These are phyloP conservation scores for Dryadomyces quercus-mongolicae DNA, from an alignment of 2,329 filamentous ascomycete genomes.

Conservation along the genomic window DNA sequence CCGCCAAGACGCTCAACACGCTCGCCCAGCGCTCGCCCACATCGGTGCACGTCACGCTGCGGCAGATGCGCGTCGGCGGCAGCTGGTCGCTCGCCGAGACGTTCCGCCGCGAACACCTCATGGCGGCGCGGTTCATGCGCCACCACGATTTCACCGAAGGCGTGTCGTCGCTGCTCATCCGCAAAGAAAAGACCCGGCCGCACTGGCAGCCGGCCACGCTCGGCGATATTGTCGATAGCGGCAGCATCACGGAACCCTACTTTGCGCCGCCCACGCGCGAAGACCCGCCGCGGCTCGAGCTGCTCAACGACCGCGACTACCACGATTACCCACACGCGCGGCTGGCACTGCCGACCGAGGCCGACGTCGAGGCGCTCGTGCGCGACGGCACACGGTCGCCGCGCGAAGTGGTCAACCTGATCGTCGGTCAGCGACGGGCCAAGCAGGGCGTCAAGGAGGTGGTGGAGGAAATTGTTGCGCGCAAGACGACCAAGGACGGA, in stretches of 20 bases:
- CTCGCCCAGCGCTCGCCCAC: constrained; percentile 74
- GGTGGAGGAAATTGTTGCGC: constrained; percentile 52
- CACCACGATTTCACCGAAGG: constrained; percentile 87
- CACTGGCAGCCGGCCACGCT: constrained; percentile 67
- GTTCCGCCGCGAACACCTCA: constrained; percentile 75
- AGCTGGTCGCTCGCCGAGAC: constrained; percentile 73
- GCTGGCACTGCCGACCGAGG: constrained; percentile 65
- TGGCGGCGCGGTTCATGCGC: constrained; percentile 79
- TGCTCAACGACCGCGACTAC: constrained; percentile 55
- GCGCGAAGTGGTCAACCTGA: constrained; percentile 48
- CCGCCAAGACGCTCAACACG: constrained; percentile 61
- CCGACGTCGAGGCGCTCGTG: constrained; percentile 38
- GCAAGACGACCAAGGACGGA: constrained; percentile 38
- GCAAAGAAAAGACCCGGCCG: constrained; percentile 47
- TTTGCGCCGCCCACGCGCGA: constrained; percentile 38
- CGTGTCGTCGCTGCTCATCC: constrained; percentile 68
- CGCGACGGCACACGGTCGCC: constrained; percentile 25
- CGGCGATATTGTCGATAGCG: constrained; percentile 45
- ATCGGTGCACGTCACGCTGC: constrained; percentile 70
- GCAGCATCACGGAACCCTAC: constrained; percentile 52
- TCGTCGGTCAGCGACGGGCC: constrained; percentile 45
- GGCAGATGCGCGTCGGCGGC: constrained; percentile 66
- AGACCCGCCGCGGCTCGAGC: constrained; percentile 34
- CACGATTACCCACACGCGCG: constrained; percentile 57
- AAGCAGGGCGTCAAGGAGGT: constrained; percentile 61